These are phyloP conservation scores for Tylopilus felleus DNA, from an alignment of 768 basidiomycete genomes.

Conservation along the genomic window DNA sequence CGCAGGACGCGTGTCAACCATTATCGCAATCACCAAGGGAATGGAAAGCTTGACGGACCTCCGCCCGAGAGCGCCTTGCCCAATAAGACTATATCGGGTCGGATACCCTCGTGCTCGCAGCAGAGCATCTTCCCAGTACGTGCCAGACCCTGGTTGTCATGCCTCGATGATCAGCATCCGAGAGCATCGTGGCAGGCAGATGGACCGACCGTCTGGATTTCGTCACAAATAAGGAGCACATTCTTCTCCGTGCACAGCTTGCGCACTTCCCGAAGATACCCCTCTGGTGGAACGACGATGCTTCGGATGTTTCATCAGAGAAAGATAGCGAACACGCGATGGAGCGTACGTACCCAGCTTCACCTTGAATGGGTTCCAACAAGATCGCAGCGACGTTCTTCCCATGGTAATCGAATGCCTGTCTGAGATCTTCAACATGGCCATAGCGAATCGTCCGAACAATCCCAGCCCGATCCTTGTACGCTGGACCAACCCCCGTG, in stretches of 20 bases:
- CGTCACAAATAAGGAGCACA: slow-evolving; percentile 95
- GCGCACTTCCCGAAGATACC: slow-evolving; percentile 76
- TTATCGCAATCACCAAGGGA: not conserved
- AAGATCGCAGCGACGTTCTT: slow-evolving; percentile 87
- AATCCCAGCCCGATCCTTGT: slow-evolving; percentile 47
- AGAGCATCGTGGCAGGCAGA: not conserved
- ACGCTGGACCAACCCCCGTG: slow-evolving; percentile 77
- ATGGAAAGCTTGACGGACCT: slow-evolving; percentile 44
- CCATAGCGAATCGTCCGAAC: slow-evolving; percentile 75
- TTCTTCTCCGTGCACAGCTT: slow-evolving; percentile 90
- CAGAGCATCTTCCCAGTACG: slow-evolving; percentile 94
- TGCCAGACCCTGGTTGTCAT: slow-evolving; percentile 64
- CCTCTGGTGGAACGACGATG: slow-evolving; percentile 86
- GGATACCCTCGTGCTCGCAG: slow-evolving; percentile 80
- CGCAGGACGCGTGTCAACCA: slow-evolving; percentile 7
- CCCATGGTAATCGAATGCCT: slow-evolving; percentile 77
- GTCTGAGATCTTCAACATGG: slow-evolving; percentile 74
- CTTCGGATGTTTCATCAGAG: slow-evolving; percentile 36
- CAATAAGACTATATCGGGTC: slow-evolving; percentile 88
- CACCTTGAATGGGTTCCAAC: slow-evolving; percentile 98
- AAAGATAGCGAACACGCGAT: not conserved
- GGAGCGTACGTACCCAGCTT: slow-evolving; percentile 72
- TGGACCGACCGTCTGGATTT: slow-evolving; percentile 83
- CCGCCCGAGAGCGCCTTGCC: slow-evolving; percentile 98
- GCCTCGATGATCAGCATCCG: slow-evolving; percentile 2